Percentiles rank a stretch among this genome's conserved stretches.
Conservation (phyloP, 2,329 filamentous ascomycete genomes). For the Paracamarosporium sp. region DNA sequence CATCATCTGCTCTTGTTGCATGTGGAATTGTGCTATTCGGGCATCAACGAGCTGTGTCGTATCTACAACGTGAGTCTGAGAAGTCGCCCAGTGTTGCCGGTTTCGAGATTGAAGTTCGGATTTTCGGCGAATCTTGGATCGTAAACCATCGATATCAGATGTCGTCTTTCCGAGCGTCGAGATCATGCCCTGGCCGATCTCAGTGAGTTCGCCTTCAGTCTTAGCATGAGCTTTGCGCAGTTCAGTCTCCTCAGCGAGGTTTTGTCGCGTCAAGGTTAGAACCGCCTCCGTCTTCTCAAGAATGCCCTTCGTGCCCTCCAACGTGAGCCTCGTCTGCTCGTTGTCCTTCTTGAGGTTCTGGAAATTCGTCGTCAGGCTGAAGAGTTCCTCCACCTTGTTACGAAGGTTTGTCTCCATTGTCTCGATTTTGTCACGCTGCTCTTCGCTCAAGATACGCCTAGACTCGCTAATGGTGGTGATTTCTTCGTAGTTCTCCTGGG, state of each 20-base stretch:
- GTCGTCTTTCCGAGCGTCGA: slow-evolving; percentile 80
- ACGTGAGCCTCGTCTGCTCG: slow-evolving; percentile 72
- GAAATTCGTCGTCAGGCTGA: slow-evolving; percentile 84
- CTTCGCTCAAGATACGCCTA: slow-evolving; percentile 85
- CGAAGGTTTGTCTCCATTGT: slow-evolving; percentile 88
- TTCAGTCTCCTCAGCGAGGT: slow-evolving; percentile 78
- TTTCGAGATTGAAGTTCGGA: slow-evolving; percentile 84
- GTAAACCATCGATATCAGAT: slow-evolving; percentile 78
- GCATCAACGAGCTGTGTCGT: slow-evolving; percentile 80
- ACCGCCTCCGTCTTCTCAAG: slow-evolving; percentile 89
- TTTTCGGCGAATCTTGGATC: slow-evolving; percentile 85
- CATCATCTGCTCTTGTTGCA: slow-evolving; percentile 75
- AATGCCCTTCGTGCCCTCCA: slow-evolving; percentile 81
- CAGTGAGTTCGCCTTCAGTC: slow-evolving; percentile 79
- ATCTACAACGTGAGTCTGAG: slow-evolving; percentile 76
- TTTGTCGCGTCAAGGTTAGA: slow-evolving; percentile 76
- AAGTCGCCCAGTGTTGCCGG: slow-evolving; percentile 77
- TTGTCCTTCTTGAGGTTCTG: slow-evolving; percentile 89
- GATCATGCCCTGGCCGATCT: slow-evolving; percentile 77
- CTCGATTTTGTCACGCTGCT: slow-evolving; percentile 90
- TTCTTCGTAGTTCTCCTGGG: slow-evolving; percentile 87
- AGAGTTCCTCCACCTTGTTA: slow-evolving; percentile 93
- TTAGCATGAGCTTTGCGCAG: slow-evolving; percentile 83
- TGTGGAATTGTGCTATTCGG: slow-evolving; percentile 74
- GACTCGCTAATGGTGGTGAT: slow-evolving; percentile 93